Evolutionary conservation across 2,329 filamentous ascomycete species (phyloP), one percentile per base, ranked within the genome.

Genomic region (Moelleriella libera): DNA sequence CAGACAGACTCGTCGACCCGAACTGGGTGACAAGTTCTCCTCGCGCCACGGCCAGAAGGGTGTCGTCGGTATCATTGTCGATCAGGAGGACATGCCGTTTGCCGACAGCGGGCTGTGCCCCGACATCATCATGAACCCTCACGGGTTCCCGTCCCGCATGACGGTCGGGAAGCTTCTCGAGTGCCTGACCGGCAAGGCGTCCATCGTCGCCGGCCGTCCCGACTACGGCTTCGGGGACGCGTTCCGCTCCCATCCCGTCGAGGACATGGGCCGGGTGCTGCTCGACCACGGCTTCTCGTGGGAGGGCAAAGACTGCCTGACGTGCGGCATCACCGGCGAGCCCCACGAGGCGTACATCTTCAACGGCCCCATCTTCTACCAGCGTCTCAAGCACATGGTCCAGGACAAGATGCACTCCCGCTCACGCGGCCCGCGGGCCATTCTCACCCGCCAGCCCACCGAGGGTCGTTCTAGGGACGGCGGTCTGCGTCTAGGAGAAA

Each of bases 81-180:
- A 95, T 52, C 90, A 97, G 67, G 88, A 92, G 60, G 92, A 98
- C 61, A 85, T 98, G 80, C 92, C 92, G 0, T 98, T 98, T 68
- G 85, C 85, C 37, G 92, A 98, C 65, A 72, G 76, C 46, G 94
- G 92, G 2, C 79, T 98, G 54, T 83, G 82, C n/a, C 92, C 92
- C 0, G 92, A 98, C 65, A 96, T 98, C 55, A 98, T 98, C 78
- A 98, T 98, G 92, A 98, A 98, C 71, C 92, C 94, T 0, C 92
- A 98, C 68, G 92, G 92, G 81, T 98, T 98, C 75, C 92, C 92
- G 1, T 97, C 90, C 32, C 92, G 92, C 65, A 98, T 98, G 92
- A 98, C 92, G 47, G 92, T 98, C 52, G 92, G 92, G 32, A 98
- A 98, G 67, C 85, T 98, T 72, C 78, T 98, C 45, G 92, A 98